These are phyloP conservation scores for Pythium folliculosum DNA, from an alignment of 352 stramenopile species.

Conservation along the genomic window DNA sequence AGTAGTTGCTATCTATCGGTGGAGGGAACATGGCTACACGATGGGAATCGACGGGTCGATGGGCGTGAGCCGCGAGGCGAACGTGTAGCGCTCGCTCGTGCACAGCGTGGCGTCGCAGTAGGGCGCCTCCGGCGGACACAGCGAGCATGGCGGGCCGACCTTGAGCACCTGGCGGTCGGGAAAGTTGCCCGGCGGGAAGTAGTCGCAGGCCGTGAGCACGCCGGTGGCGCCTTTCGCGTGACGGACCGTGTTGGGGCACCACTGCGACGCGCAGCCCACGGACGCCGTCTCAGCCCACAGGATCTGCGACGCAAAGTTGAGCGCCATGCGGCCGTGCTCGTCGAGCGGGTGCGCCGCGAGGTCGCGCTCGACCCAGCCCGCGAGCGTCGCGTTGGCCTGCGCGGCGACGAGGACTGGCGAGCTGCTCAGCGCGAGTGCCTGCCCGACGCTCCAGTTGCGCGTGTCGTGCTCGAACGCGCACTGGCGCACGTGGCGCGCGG, in stretches of 20 bases:
- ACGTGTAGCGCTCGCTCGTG: conserved; percentile 23
- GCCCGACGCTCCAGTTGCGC: conserved; percentile 19
- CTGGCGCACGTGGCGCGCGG: conserved; percentile 2
- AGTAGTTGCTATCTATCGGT: not conserved
- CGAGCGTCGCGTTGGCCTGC: conserved; percentile 21
- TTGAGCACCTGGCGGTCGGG: conserved; percentile 16
- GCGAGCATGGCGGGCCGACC: conserved; percentile 19
- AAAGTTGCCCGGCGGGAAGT: conserved; percentile 27
- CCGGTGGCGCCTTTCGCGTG: conserved; percentile 5
- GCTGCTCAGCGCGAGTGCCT: conserved; percentile 9
- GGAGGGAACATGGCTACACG: conserved; percentile 9
- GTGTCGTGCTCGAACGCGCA: conserved; percentile 21
- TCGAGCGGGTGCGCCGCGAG: conserved; percentile 14
- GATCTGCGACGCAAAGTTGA: conserved; percentile 23
- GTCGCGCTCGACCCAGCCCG: conserved; percentile 19
- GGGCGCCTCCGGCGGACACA: conserved; percentile 9
- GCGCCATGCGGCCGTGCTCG: conserved; percentile 17
- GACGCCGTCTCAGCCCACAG: conserved; percentile 26
- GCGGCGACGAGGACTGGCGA: conserved; percentile 8
- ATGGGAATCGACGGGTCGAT: conserved; percentile 15
- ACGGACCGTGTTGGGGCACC: conserved; percentile 23
- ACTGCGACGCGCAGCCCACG: conserved; percentile 25
- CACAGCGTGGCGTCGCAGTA: conserved; percentile 26
- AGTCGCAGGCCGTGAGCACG: conserved; percentile 29
- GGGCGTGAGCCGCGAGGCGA: not conserved